phyloP scores from a whole-genome alignment of 176 grass and related monocot species.

The Carex scoparia region DNA sequence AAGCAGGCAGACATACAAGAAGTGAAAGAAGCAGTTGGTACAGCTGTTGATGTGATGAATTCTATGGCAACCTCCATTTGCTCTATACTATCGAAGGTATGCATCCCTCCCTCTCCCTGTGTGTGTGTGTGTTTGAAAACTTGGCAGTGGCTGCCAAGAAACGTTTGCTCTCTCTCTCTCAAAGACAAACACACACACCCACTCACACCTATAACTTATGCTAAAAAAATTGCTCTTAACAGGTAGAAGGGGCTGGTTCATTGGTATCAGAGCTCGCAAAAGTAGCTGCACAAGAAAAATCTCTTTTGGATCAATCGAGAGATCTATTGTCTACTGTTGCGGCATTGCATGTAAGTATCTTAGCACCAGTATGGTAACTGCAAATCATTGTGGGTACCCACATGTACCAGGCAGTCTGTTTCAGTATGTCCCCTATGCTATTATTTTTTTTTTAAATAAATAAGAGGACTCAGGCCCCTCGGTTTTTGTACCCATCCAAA shows the following conservation, averaged over 20 bases:
- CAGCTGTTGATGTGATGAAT: conserved; percentile 82
- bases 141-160: too few species aligned
- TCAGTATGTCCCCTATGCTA: not conserved
- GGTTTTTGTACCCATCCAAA: not conserved
- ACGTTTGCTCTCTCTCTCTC: not conserved
- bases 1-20: conserved; percentile 78
- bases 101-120: not conserved
- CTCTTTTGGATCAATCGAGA: conserved; percentile 76
- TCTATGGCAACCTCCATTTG: conserved; percentile 77
- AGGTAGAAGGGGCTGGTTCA: conserved; percentile 72
- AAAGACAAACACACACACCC: not conserved
- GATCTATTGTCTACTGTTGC: conserved; percentile 76
- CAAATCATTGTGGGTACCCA: not conserved
- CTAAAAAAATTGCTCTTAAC: conserved; percentile 7
- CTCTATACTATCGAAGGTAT: conserved; percentile 68
- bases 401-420: not conserved
- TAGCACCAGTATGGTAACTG: not conserved
- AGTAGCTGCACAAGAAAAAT: conserved; percentile 51
- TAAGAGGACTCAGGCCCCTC: not conserved
- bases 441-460: not conserved
- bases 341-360: conserved; percentile 64
- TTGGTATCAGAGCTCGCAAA: conserved; percentile 84
- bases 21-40: conserved; percentile 75
- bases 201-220: not conserved
- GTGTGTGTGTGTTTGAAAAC: too few species aligned